These are phyloP conservation scores for Acer saccharum DNA, from an alignment of 345 rosid species.

Conservation along the genomic window DNA sequence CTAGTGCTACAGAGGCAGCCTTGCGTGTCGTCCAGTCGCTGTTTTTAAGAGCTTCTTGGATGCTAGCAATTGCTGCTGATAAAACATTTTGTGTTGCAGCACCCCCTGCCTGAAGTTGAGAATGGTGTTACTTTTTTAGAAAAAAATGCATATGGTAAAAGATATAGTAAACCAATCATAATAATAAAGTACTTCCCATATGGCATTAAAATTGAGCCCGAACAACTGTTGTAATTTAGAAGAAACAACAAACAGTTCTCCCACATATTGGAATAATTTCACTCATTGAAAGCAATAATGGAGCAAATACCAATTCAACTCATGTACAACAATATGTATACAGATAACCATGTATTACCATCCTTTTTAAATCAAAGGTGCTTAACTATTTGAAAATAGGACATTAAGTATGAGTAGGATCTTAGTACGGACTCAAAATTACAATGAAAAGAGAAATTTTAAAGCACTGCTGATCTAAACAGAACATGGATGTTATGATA, in stretches of 20 bases:
- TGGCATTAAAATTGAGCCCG: background rate
- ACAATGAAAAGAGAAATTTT: no score
- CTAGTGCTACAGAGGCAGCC: conserved; percentile 82
- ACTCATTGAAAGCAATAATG: background rate
- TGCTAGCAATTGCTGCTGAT: conserved; percentile 64
- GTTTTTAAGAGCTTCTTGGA: conserved; percentile 75
- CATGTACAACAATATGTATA: background rate
- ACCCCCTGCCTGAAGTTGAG: conserved; percentile 80
- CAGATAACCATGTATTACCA: background rate
- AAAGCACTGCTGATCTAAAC: no score
- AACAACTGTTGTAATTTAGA: background rate
- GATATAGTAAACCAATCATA: conserved; percentile 9
- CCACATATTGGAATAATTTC: background rate
- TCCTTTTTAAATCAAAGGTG: background rate
- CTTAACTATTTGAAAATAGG: background rate
- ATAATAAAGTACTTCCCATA: background rate
- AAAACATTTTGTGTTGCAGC: conserved; percentile 61
- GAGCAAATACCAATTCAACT: background rate
- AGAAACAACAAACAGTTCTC: background rate
- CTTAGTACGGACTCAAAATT: no score
- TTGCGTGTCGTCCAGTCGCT: conserved; percentile 92
- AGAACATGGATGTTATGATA: background rate
- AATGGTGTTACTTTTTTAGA: background rate
- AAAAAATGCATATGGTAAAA: background rate
- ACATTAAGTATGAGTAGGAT: no score